These are phyloP conservation scores for Pythium graminicola DNA, from an alignment of 352 stramenopile genomes.

Conservation along the genomic window DNA sequence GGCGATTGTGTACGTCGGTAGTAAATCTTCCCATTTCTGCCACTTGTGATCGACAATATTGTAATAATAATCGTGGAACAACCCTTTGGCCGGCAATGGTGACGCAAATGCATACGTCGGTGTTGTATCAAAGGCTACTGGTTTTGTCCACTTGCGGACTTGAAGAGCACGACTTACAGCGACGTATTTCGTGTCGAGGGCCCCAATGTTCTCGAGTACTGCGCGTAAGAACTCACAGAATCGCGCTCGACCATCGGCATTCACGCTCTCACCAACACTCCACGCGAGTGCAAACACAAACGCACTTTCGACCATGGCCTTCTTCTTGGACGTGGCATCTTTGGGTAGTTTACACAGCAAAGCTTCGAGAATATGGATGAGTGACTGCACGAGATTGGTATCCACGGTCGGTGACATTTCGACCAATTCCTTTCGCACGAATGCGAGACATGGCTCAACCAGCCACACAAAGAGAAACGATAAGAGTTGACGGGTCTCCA, in stretches of 20 bases:
- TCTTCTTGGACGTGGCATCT: constrained; percentile 37
- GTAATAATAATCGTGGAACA: constrained; percentile 86
- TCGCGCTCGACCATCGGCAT: constrained; percentile 71
- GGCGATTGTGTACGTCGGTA: constrained; percentile 82
- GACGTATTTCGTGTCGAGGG: constrained; percentile 64
- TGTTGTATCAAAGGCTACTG: constrained; percentile 35
- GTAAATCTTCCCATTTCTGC: constrained; percentile 87
- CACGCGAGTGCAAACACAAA: constrained; percentile 93
- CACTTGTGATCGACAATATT: constrained; percentile 79
- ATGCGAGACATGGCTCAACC: constrained; percentile 82
- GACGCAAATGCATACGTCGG: constrained; percentile 42
- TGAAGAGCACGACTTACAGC: constrained; percentile 72
- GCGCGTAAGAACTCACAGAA: constrained; percentile 87
- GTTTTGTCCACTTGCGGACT: constrained; percentile 77
- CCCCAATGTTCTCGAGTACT: constrained; percentile 73
- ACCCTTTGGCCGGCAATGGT: constrained; percentile 58
- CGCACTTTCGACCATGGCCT: constrained; percentile 60
- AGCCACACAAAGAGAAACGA: constrained; percentile 86
- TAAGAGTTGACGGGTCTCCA: constrained; percentile 67
- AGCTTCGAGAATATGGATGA: constrained; percentile 86
- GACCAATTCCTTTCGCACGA: constrained; percentile 83
- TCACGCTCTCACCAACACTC: constrained; percentile 89
- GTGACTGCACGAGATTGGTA: constrained; percentile 88
- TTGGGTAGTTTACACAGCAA: constrained; percentile 54
- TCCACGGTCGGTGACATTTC: constrained; percentile 93